Percentiles rank a stretch among this genome's conserved stretches.
These are phyloP conservation scores for Chrysanthemum lavandulifolium DNA, from an alignment of 129 eudicot genomes.

Conservation along the genomic window DNA sequence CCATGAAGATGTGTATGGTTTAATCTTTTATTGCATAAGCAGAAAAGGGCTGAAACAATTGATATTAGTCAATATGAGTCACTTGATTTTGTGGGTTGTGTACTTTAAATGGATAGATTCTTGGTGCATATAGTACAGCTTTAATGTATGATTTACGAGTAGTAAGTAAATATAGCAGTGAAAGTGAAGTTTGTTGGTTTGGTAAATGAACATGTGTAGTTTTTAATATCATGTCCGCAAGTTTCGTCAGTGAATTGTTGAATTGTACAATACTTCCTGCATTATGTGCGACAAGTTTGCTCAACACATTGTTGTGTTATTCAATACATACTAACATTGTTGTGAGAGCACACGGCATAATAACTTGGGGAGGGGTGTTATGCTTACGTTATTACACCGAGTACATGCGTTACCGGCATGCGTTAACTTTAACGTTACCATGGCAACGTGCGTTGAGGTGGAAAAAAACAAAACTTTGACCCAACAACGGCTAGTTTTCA, in stretches of 20 bases:
- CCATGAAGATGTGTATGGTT: background rate
- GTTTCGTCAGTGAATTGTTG: background rate
- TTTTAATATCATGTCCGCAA: background rate
- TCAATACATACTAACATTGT: background rate
- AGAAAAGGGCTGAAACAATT: constrained; percentile 6
- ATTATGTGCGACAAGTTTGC: background rate
- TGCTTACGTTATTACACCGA: too few relatives aligned
- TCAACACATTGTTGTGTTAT: background rate
- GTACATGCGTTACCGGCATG: too few relatives aligned
- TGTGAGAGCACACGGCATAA: too few relatives aligned
- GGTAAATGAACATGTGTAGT: background rate
- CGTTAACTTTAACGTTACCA: too few relatives aligned
- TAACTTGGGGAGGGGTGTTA: too few relatives aligned
- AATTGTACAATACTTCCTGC: background rate
- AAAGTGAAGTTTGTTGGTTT: background rate
- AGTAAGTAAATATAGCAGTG: background rate
- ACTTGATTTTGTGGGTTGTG: constrained; percentile 1
- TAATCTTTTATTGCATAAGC: background rate
- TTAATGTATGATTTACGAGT: background rate
- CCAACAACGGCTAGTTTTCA: too few relatives aligned
- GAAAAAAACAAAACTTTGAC: too few relatives aligned
- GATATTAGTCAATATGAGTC: background rate
- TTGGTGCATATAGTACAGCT: background rate
- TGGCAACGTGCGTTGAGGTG: too few relatives aligned
- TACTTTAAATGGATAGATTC: background rate